Percentiles rank a stretch among this genome's conserved stretches.
Conservation (phyloP, 768 basidiomycete genomes). For the Phlebiopsis gigantea region DNA sequence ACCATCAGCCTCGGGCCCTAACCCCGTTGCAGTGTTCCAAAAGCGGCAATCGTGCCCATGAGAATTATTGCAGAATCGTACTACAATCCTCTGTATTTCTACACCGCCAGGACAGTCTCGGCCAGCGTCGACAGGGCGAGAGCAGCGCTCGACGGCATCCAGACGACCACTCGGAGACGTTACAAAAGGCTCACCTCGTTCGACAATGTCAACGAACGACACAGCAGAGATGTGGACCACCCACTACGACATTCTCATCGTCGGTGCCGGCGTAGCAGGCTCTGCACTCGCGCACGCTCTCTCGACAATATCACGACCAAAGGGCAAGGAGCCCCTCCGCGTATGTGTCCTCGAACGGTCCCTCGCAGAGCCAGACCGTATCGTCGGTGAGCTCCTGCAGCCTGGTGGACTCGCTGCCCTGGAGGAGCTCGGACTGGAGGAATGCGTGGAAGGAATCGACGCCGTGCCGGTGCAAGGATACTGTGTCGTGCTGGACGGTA, state of each 20-base stretch:
- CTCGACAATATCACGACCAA: constrained; percentile 39
- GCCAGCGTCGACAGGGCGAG: constrained; percentile 1
- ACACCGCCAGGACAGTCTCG: neutral
- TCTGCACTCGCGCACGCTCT: constrained; percentile 84
- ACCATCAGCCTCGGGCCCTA: neutral
- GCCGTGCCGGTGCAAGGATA: constrained; percentile 82
- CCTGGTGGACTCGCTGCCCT: constrained; percentile 84
- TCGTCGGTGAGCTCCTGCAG: constrained; percentile 95
- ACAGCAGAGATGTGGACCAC: constrained; percentile 17
- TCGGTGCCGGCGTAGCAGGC: constrained; percentile 92
- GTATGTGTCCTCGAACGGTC: constrained; percentile 90
- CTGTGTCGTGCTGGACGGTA: constrained; percentile 64
- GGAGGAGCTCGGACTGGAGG: constrained; percentile 68
- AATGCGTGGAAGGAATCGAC: constrained; percentile 82
- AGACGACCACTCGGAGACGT: neutral
- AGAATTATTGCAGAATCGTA: constrained; percentile 5
- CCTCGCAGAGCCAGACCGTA: constrained; percentile 88
- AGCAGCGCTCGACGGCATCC: constrained; percentile 1
- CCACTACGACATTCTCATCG: constrained; percentile 75
- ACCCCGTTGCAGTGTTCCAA: neutral
- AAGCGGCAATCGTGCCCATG: neutral
- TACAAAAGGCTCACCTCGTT: neutral
- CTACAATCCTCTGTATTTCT: neutral
- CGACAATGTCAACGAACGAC: neutral
- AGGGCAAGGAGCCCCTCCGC: constrained; percentile 45